Base-by-base conservation (phyloP, 2,329 filamentous ascomycete species). In the Teratosphaeria pseudoeucalypti region DNA sequence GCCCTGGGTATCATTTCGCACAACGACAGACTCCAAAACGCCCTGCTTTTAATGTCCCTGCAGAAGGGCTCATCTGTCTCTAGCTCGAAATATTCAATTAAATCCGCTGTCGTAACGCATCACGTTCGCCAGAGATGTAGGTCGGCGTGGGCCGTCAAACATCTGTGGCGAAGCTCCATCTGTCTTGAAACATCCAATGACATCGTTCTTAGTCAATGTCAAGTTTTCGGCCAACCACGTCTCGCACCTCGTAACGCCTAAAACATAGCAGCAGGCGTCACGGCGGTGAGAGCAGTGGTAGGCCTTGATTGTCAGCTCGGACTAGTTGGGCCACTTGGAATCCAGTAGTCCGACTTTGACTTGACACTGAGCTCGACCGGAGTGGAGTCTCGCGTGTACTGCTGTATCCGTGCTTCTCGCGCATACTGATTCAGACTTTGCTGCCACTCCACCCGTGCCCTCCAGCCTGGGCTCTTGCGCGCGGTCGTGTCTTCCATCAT, bases 401-500 rank as follows among this genome's bases (percentile, higher is more conserved):
- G 43, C 43, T 49, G 43, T 6, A 2, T 19, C 43, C 19, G 23
- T 10, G 43, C n/a, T 23, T 49, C 43, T 2, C 19, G 43, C 16
- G 43, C 52, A 49, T 49, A 49, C 16, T 19, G 16, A 6, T 19
- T 56, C 53, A 63, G 52, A 34, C 65, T 63, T n/a, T 65, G 61
- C 16, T 66, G 66, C 61, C 71, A 73, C 2, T 68, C 68, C 57
- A 70, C 67, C 11, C 66, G 62, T 12, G 70, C 67, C 19, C 61
- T 65, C 70, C 72, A 74, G 10, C 59, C 62, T 32, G 65, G 66
- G 52, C 67, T 71, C 29, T 63, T 66, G 52, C 79, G 72, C 2
- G 80, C 78, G 16, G 70, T 73, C 2, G 75, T 74, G 66, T 81
- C 77, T 60, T 77, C 74, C 74, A 82, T 76, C 70, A 73, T 72